Evolutionary conservation across 2,329 filamentous ascomycete genomes (phyloP).

Genomic region (Ophiostoma sp.): DNA sequence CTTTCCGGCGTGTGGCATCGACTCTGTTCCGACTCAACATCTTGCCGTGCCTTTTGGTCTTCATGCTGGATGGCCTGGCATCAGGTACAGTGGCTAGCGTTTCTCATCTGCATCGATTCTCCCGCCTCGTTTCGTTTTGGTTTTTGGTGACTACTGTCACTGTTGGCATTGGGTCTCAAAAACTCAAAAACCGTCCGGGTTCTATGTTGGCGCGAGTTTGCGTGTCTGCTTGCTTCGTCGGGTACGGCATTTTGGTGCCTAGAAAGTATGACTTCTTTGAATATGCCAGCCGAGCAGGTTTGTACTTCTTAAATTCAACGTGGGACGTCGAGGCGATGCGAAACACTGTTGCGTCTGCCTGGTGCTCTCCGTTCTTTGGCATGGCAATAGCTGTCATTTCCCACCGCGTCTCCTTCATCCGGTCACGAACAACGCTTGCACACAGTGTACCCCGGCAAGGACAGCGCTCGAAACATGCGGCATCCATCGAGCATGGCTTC

Average conservation of each 20-base stretch:
- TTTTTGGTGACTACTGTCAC: slow-evolving; percentile 53
- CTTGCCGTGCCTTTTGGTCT: slow-evolving; percentile 48
- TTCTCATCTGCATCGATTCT: slow-evolving; percentile 47
- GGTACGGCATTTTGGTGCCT: slow-evolving; percentile 15
- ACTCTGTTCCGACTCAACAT: slow-evolving; percentile 55
- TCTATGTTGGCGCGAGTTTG: slow-evolving; percentile 17
- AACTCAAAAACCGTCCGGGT: slow-evolving; percentile 39
- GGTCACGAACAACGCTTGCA: slow-evolving; percentile 4
- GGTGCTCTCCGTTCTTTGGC: slow-evolving; percentile 23
- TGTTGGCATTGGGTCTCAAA: slow-evolving; percentile 38
- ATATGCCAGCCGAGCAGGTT: not conserved
- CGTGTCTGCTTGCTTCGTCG: slow-evolving; percentile 13
- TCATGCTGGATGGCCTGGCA: slow-evolving; percentile 41
- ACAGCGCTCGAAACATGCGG: not conserved
- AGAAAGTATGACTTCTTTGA: slow-evolving; percentile 17
- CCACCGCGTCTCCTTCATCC: slow-evolving; percentile 15
- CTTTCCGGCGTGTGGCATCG: slow-evolving; percentile 44
- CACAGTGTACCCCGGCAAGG: slow-evolving; percentile 9
- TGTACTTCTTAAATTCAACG: not conserved
- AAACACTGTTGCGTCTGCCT: slow-evolving; percentile 12
- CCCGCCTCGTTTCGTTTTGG: slow-evolving; percentile 56
- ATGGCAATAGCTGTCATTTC: slow-evolving; percentile 21
- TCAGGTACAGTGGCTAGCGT: slow-evolving; percentile 46
- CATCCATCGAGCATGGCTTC: not conserved
- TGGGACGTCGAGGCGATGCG: slow-evolving; percentile 20